A percentile compares a stretch with the other conserved stretches of the same genome.
Conservation (phyloP, 2,329 filamentous ascomycete species). For the Colletotrichum euphorbiae region DNA sequence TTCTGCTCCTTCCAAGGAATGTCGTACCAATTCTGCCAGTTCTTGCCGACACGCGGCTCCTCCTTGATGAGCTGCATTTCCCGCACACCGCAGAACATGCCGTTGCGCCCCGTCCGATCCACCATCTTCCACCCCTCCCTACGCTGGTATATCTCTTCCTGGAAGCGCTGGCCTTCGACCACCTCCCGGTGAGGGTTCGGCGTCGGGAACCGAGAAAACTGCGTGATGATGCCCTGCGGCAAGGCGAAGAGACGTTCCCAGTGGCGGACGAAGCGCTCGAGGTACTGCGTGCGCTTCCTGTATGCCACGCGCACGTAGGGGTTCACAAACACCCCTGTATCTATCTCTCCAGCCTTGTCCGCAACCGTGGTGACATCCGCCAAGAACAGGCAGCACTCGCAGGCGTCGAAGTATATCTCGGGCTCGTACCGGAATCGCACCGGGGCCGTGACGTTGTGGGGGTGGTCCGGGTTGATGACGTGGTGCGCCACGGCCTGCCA, state of each 20-base stretch:
- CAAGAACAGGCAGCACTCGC: constrained; percentile 72
- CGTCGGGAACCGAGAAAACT: constrained; percentile 66
- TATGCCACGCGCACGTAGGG: constrained; percentile 81
- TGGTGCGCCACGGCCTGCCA: constrained; percentile 44
- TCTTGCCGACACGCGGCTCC: constrained; percentile 30
- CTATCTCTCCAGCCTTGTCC: constrained; percentile 43
- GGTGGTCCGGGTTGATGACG: constrained; percentile 50
- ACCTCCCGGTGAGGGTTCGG: constrained; percentile 72
- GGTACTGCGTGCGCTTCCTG: constrained; percentile 47
- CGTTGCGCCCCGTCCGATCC: constrained; percentile 59
- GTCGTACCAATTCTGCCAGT: constrained; percentile 36
- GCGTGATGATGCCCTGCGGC: constrained; percentile 69
- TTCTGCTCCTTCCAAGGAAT: constrained; percentile 32
- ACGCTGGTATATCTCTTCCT: constrained; percentile 61
- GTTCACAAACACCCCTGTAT: constrained; percentile 75
- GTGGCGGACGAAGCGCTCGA: constrained; percentile 61
- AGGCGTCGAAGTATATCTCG: constrained; percentile 72
- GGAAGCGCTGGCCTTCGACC: constrained; percentile 65
- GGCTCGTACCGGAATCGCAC: constrained; percentile 59
- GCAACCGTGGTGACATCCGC: constrained; percentile 58
- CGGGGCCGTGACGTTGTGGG: constrained; percentile 42
- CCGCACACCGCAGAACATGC: constrained; percentile 67
- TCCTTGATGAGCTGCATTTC: constrained; percentile 57
- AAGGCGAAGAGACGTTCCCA: constrained; percentile 74
- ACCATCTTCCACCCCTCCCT: constrained; percentile 55